phyloP scores from a whole-genome alignment of 768 basidiomycete species.

The Gloeophyllum trabeum region DNA sequence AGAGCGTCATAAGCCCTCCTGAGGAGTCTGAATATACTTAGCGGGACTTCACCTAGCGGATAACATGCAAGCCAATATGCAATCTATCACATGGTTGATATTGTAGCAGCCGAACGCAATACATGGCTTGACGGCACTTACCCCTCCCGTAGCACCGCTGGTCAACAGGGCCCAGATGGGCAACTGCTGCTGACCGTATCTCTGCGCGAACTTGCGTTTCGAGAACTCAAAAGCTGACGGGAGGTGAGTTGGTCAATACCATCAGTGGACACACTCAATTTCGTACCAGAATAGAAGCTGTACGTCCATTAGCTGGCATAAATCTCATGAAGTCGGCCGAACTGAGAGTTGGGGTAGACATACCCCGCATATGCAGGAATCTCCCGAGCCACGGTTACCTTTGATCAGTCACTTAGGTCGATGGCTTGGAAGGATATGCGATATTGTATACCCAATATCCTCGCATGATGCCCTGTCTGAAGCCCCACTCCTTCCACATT shows the following conservation, averaged over 20 bases:
- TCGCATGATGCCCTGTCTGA: conserved; percentile 84
- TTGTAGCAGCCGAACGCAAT: neutral
- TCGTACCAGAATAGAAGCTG: conserved; percentile 60
- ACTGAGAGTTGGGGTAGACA: no score
- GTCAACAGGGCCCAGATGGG: conserved; percentile 82
- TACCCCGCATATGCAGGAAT: conserved; percentile 94
- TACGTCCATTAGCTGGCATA: neutral
- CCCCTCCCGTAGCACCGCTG: conserved; percentile 77
- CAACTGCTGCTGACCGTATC: conserved; percentile 46
- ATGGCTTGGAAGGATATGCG: neutral
- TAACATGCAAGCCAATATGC: conserved; percentile 94
- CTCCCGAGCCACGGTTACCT: conserved; percentile 88
- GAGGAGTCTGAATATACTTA: no score
- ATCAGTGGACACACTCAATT: neutral
- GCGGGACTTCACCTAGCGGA: conserved; percentile 48
- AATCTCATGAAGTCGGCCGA: no score
- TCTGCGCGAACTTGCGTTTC: conserved; percentile 61
- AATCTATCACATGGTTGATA: conserved; percentile 29
- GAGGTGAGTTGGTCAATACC: conserved; percentile 1
- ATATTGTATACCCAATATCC: conserved; percentile 79
- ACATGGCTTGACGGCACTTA: conserved; percentile 23
- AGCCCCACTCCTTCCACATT: conserved; percentile 84
- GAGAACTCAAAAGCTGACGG: conserved; percentile 78
- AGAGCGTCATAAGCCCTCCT: no score
- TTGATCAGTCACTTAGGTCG: neutral